Evolutionary conservation across 495 filamentous ascomycete genomes (phyloP), one percentile per base, ranked within the genome.

Genomic region (Hypomontagnella submonticulosa): DNA sequence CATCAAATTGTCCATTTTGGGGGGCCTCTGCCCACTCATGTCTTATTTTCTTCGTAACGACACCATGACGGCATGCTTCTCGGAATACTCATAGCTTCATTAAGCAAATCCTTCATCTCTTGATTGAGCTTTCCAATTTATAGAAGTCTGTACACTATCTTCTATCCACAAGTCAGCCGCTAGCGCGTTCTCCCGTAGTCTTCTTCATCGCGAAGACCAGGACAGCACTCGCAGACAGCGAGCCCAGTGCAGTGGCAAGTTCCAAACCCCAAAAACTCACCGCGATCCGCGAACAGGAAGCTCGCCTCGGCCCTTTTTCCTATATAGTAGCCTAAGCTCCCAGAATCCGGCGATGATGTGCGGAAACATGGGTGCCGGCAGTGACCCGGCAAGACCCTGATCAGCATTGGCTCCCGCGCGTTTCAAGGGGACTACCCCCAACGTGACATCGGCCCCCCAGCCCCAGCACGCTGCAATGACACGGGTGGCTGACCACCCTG

Each of bases 351-450:
- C 13, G 40, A 1, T 4, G 37, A 43, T 18, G 20, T n/a, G 60
- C 43, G 19, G 46, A 38, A 16, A 40, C 44, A 52, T 27, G 23
- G 57, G 41, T 56, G 18, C 32, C 38, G 47, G 41, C 42, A 60
- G 18, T n/a, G 42, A 11, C 8, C 34, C 37, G 50, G 56, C 50
- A 57, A 41, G 33, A 52, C 32, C 55, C 42, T 30, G 47, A 57
- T 54, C 49, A n/a, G 57, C 52, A 46, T 66, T 60, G 49, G 56
- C 49, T 59, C 63, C 54, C 52, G 52, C 38, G 11, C 12, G 32
- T 57, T 53, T 53, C n/a, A 48, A 37, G 4, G 23, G 3, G 23
- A 2, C 23, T 15, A 15, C 11, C 30, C n/a, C 8, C 36, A 49
- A 40, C 36, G 55, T 63, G 18, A 63, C 59, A 63, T 67, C 57